phyloP scores from a whole-genome alignment of 345 rosid species.

The Murraya koenigii region DNA sequence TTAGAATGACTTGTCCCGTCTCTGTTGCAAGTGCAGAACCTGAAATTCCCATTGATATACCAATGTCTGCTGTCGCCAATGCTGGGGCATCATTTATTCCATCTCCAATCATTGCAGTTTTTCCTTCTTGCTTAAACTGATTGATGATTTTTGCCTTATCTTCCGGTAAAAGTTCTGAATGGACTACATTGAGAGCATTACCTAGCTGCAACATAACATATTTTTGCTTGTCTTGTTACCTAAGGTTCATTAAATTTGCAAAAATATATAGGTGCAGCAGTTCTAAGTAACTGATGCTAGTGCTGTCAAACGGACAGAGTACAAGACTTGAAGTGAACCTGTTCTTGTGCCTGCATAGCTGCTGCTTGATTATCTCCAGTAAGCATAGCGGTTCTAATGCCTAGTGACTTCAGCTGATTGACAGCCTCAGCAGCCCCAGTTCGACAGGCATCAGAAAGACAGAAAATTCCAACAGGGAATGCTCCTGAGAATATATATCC shows the following conservation, averaged over 20 bases:
- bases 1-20: slow-evolving; percentile 72
- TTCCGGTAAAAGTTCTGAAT: slow-evolving; percentile 77
- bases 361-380: slow-evolving; percentile 78
- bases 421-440: slow-evolving; percentile 69
- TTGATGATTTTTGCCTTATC: slow-evolving; percentile 58
- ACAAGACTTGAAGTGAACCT: slow-evolving; percentile 37
- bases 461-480: slow-evolving; percentile 48
- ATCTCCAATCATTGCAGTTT: slow-evolving; percentile 85
- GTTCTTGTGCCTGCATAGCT: slow-evolving; percentile 71
- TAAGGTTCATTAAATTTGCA: background rate
- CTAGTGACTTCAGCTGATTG: slow-evolving; percentile 49
- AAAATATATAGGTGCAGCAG: background rate
- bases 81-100: slow-evolving; percentile 96
- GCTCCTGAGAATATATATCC: slow-evolving; percentile 62
- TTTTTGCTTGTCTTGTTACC: background rate
- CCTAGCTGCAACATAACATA: slow-evolving; percentile 48
- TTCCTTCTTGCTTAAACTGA: slow-evolving; percentile 52
- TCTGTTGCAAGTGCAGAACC: slow-evolving; percentile 90
- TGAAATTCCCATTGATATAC: slow-evolving; percentile 89
- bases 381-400: slow-evolving; percentile 66
- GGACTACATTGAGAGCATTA: slow-evolving; percentile 52
- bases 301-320: background rate
- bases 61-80: slow-evolving; percentile 81
- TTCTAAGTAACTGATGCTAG: background rate
- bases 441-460: slow-evolving; percentile 75